Conservation (phyloP, 306 rosid species). For the Prunus fruticosa region DNA sequence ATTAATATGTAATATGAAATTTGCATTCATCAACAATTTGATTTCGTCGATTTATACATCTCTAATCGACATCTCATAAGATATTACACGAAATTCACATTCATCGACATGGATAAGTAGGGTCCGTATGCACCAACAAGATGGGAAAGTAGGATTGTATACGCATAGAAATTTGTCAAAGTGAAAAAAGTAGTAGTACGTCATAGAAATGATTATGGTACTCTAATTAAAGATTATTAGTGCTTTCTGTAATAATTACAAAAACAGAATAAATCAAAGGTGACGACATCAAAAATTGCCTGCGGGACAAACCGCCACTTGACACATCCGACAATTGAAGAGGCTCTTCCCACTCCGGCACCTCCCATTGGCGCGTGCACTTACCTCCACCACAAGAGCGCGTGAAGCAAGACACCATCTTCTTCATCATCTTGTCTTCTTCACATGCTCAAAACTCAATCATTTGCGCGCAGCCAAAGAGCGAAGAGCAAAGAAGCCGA, state of each 20-base stretch:
- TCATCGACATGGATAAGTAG: too few species aligned
- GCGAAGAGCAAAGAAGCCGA: neutral
- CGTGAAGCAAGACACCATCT: neutral
- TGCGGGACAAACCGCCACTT: neutral
- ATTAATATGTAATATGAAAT: too few species aligned
- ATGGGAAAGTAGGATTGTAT: too few species aligned
- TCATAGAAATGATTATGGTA: neutral
- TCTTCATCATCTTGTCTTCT: slow-evolving; percentile 3
- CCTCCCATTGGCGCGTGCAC: neutral
- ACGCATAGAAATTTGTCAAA: too few species aligned
- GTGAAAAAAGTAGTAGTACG: too few species aligned
- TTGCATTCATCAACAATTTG: too few species aligned
- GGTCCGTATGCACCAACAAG: too few species aligned
- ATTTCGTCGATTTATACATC: too few species aligned
- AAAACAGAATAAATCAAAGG: neutral
- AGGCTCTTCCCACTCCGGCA: neutral
- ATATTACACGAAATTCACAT: too few species aligned
- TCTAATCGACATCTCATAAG: too few species aligned
- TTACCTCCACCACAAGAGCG: neutral
- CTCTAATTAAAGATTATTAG: neutral
- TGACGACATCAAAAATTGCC: neutral
- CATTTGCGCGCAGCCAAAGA: slow-evolving; percentile 17
- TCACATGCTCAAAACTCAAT: neutral
- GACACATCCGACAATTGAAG: neutral
- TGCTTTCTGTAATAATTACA: neutral